Conservation (phyloP, 345 rosid species). For the Melaleuca quinquenervia region DNA sequence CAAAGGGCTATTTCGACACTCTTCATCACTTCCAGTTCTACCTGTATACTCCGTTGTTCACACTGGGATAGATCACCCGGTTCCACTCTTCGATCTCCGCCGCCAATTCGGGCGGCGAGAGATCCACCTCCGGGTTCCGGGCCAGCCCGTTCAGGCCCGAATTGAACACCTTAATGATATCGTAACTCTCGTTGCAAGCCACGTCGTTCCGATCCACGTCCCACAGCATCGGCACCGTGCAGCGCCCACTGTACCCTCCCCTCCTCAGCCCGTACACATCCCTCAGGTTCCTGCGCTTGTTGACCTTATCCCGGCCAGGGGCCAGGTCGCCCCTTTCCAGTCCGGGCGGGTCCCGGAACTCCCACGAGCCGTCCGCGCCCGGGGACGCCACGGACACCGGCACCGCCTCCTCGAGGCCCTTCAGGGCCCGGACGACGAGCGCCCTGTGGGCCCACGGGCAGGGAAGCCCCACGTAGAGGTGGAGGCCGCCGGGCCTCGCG, state of each 20-base stretch:
- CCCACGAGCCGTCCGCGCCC: constrained; percentile 82
- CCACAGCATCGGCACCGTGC: constrained; percentile 85
- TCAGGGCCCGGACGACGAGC: constrained; percentile 66
- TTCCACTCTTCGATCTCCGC: constrained; percentile 64
- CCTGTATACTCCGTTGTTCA: constrained; percentile 88
- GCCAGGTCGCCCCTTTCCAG: constrained; percentile 17
- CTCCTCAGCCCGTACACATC: constrained; percentile 49
- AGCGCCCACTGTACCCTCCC: constrained; percentile 63
- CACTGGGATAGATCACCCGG: constrained; percentile 51
- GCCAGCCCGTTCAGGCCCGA: constrained; percentile 51
- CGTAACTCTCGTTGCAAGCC: constrained; percentile 73
- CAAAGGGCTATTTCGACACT: neutral
- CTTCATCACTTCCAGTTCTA: neutral
- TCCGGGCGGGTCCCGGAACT: constrained; percentile 19
- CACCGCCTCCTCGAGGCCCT: constrained; percentile 63
- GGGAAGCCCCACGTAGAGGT: constrained; percentile 85
- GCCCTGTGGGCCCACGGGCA: constrained; percentile 98
- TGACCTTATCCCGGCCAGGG: constrained; percentile 53
- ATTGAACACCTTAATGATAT: constrained; percentile 57
- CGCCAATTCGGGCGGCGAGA: constrained; percentile 37
- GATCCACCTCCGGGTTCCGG: constrained; percentile 41
- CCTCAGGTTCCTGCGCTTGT: constrained; percentile 50
- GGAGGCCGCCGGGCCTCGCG: constrained; percentile 30
- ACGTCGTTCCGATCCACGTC: constrained; percentile 54
- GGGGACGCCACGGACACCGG: constrained; percentile 65